These are phyloP conservation scores for Picea abies DNA, from an alignment of 83 land plant genomes.

Conservation along the genomic window DNA sequence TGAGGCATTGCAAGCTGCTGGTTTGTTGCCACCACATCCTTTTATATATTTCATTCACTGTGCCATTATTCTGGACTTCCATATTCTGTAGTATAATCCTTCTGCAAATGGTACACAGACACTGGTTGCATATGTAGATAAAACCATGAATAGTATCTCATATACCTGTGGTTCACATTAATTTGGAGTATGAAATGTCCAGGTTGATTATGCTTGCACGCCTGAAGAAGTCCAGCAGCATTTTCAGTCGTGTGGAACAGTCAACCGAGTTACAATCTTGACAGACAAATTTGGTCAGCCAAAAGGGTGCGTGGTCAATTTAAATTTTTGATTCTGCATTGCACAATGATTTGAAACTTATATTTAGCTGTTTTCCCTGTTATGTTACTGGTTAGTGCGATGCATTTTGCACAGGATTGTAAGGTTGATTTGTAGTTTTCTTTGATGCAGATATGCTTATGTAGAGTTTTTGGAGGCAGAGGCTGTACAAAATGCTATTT, in stretches of 20 bases:
- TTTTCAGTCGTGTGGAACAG: slow-evolving; percentile 89
- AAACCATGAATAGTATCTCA: neutral
- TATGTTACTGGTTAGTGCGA: neutral
- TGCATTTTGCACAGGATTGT: neutral
- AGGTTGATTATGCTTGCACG: slow-evolving; percentile 88
- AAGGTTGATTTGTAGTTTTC: neutral
- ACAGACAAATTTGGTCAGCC: slow-evolving; percentile 93
- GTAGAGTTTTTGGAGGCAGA: slow-evolving; percentile 85
- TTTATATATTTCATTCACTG: neutral
- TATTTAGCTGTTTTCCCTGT: neutral
- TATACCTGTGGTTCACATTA: neutral
- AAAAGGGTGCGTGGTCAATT: slow-evolving; percentile 38
- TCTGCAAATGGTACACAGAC: no score
- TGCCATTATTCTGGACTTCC: no score
- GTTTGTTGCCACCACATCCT: neutral
- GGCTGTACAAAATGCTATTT: slow-evolving; percentile 80
- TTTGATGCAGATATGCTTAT: slow-evolving; percentile 61
- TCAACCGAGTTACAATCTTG: slow-evolving; percentile 82
- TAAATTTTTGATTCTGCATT: neutral
- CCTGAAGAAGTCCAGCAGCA: slow-evolving; percentile 93
- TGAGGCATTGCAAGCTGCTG: neutral
- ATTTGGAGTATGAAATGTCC: slow-evolving; percentile 8
- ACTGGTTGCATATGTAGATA: no score
- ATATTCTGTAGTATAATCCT: no score
- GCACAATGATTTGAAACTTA: neutral